Base-by-base conservation (phyloP, 2,329 filamentous ascomycete species). In the Colletotrichum salicis region DNA sequence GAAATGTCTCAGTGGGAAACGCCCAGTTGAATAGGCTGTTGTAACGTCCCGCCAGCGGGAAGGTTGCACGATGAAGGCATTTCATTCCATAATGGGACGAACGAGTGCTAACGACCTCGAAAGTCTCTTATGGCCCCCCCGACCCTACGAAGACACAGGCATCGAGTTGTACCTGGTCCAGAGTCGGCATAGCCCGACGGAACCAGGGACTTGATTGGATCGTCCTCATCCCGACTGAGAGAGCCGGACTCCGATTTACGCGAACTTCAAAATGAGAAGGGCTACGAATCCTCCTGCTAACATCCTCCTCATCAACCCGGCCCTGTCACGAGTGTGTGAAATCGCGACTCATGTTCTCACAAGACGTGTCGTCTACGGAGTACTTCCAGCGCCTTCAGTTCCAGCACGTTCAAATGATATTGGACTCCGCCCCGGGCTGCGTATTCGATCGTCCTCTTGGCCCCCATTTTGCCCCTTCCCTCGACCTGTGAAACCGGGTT, bases 381-480 rank as follows among this genome's bases (percentile, higher is more conserved):
- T n/a, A n/a, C 31, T 11, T 35, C 33, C 54, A 29, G 12, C 29
- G 15, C 59, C 54, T 15, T 41, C 5, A 41, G 37, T 41, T 41
- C 37, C 33, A 66, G 64, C 41, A 48, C 55, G 35, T 61, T 59
- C 37, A 41, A 60, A 27, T 48, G 15, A 58, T 45, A 31, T 48
- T n/a, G n/a, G 54, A 64, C 59, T 64, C 59, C 54, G 65, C 58
- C 59, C 15, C 35, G 8, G 33, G 45, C 48, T 63, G 29, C 68
- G 37, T 63, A 58, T 56, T 64, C 45, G 45, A 56, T 51, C 22
- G 19, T 41, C n/a, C n/a, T 59, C 65, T 71, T 69, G 65, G 64
- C 52, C 54, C 58, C 58, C 58, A 45, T 69, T 60, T 63, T 5
- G 45, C 69, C 65, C 59, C 59, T 71, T 69, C 65, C 22, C 59